phyloP scores from a whole-genome alignment of 2,329 filamentous ascomycete genomes.

The Fusarium anguioides region DNA sequence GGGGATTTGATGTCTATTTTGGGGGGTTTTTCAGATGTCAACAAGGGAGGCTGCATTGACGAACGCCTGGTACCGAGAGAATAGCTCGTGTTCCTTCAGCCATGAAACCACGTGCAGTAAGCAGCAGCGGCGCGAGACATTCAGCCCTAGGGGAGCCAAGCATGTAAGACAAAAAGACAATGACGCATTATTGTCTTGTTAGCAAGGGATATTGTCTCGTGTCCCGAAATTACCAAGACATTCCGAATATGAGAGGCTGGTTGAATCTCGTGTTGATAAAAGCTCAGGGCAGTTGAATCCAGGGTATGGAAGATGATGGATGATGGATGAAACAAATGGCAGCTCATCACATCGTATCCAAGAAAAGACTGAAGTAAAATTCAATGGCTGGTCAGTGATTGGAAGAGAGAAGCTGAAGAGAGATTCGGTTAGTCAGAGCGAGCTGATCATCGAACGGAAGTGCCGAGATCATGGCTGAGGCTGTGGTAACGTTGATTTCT shows the following conservation, averaged over 20 bases:
- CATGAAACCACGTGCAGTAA: constrained; percentile 33
- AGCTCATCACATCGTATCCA: constrained; percentile 20
- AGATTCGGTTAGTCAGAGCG: neutral
- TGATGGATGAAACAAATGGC: constrained; percentile 9
- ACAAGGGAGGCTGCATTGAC: constrained; percentile 34
- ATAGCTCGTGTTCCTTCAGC: constrained; percentile 38
- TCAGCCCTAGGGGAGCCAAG: constrained; percentile 33
- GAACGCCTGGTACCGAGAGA: constrained; percentile 19
- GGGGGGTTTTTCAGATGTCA: constrained; percentile 31
- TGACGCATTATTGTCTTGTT: constrained; percentile 15
- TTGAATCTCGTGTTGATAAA: constrained; percentile 31
- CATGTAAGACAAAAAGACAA: constrained; percentile 4
- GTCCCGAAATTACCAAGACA: constrained; percentile 23
- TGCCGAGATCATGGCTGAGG: neutral
- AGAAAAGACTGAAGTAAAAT: constrained; percentile 22
- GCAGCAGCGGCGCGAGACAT: constrained; percentile 24
- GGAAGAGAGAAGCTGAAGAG: neutral
- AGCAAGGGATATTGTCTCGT: constrained; percentile 19
- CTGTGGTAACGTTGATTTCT: neutral
- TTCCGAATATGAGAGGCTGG: constrained; percentile 18
- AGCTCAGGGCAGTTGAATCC: constrained; percentile 7
- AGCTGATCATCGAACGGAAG: neutral
- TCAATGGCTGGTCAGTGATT: neutral
- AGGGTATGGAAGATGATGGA: constrained; percentile 10
- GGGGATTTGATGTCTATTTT: constrained; percentile 43